Evolutionary conservation across 257 asterid genomes (phyloP).

Genomic region (Gardenia jasminoides): DNA sequence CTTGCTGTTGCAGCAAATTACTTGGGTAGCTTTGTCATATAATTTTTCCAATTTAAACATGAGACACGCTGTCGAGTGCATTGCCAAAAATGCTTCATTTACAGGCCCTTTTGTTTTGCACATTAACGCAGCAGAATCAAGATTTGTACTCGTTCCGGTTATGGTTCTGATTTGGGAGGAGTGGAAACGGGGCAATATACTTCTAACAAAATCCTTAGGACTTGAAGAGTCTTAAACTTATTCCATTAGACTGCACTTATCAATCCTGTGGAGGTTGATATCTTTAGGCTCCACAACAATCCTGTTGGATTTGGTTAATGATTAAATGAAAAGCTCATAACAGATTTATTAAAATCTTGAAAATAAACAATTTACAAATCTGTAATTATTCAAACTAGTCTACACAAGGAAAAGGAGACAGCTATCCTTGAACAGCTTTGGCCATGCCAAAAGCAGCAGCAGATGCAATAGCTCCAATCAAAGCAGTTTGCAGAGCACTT

Average conservation of each 20-base stretch:
- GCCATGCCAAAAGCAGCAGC: conserved; percentile 98
- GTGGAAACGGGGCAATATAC: neutral
- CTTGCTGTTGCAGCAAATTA: neutral
- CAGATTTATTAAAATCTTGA: neutral
- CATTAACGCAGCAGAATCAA: neutral
- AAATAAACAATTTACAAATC: neutral
- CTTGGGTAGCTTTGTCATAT: neutral
- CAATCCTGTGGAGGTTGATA: too few species aligned
- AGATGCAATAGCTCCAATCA: conserved; percentile 93
- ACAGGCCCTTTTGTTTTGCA: neutral
- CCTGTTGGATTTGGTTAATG: too few species aligned
- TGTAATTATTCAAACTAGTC: neutral
- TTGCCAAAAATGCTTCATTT: neutral
- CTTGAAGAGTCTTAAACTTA: neutral
- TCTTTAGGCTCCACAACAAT: too few species aligned
- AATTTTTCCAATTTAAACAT: too few species aligned
- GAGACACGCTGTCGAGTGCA: neutral
- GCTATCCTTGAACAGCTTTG: conserved; percentile 61
- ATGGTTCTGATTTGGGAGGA: neutral
- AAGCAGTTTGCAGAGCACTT: conserved; percentile 76
- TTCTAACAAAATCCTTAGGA: too few species aligned
- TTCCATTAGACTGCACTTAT: too few species aligned
- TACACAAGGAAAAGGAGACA: neutral
- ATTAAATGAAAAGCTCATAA: neutral
- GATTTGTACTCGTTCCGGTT: too few species aligned